A percentile compares a stretch with the other conserved stretches of the same genome.
Conservation (phyloP, 2,329 filamentous ascomycete species). For the Colletotrichum agaves region DNA sequence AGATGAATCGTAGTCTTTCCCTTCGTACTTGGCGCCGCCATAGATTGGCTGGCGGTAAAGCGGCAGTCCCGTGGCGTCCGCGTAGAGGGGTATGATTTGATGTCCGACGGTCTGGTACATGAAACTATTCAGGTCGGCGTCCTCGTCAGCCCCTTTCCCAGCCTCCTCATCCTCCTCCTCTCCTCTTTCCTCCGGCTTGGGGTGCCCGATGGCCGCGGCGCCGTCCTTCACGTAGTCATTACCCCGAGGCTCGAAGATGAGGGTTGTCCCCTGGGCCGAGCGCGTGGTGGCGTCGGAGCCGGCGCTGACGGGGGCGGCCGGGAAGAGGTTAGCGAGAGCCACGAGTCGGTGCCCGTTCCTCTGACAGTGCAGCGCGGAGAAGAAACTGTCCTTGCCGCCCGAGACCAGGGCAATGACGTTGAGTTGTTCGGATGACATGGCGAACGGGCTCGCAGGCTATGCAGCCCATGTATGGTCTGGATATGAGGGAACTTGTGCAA, state of each 20-base stretch:
- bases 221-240: conserved; percentile 1
- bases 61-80: conserved; percentile 80
- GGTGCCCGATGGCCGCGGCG: neutral
- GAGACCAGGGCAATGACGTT: conserved; percentile 94
- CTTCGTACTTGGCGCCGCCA: conserved; percentile 76
- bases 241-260: conserved; percentile 24
- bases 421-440: conserved; percentile 59
- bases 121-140: conserved; percentile 86
- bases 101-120: conserved; percentile 99
- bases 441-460: conserved; percentile 24
- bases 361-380: conserved; percentile 89
- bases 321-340: conserved; percentile 90
- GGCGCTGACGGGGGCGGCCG: conserved; percentile 47
- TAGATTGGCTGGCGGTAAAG: conserved; percentile 83
- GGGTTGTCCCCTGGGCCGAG: conserved; percentile 23
- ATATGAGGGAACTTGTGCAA: neutral
- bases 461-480: neutral
- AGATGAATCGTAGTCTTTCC: conserved; percentile 71
- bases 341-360: conserved; percentile 86
- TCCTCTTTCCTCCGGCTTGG: neutral
- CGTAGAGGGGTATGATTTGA: conserved; percentile 85
- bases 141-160: conserved; percentile 33
- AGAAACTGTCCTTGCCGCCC: conserved; percentile 97
- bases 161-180: neutral
- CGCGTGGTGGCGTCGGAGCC: conserved; percentile 23